These are phyloP conservation scores for Kwoniella dejecticola DNA, from an alignment of 768 basidiomycete species.

Conservation along the genomic window DNA sequence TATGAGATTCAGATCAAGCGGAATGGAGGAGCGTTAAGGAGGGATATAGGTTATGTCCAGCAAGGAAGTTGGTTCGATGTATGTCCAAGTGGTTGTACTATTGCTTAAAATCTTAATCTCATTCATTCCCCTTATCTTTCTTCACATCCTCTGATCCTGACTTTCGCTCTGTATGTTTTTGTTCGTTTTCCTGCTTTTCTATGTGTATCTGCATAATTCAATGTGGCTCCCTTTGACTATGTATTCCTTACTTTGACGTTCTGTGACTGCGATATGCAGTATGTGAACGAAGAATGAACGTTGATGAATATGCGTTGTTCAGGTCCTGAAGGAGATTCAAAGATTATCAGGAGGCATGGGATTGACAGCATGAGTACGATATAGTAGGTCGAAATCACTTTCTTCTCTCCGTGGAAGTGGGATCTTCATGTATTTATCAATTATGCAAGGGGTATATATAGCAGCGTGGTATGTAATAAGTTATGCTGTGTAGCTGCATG, in stretches of 20 bases:
- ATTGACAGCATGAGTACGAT: neutral
- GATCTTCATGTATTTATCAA: too few species aligned
- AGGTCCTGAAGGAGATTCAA: neutral
- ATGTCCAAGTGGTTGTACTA: conserved; percentile 43
- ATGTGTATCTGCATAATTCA: too few species aligned
- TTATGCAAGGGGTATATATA: too few species aligned
- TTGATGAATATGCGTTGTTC: neutral
- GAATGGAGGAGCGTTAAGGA: conserved; percentile 58
- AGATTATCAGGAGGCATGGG: neutral
- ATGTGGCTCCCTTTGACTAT: too few species aligned
- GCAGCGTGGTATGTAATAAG: too few species aligned
- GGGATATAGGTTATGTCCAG: conserved; percentile 29
- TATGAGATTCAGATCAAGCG: conserved; percentile 59
- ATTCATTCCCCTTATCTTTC: neutral
- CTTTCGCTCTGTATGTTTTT: neutral
- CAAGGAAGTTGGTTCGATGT: conserved; percentile 45
- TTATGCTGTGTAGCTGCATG: too few species aligned
- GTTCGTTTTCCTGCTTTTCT: too few species aligned
- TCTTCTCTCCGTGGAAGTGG: too few species aligned
- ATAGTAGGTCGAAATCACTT: too few species aligned
- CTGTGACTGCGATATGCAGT: too few species aligned
- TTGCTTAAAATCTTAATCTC: conserved; percentile 13
- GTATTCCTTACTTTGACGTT: too few species aligned
- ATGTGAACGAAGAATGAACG: neutral
- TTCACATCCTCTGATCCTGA: neutral